Evolutionary conservation across 345 rosid species (phyloP), one percentile per base, ranked within the genome.

Genomic region (Punica granatum): DNA sequence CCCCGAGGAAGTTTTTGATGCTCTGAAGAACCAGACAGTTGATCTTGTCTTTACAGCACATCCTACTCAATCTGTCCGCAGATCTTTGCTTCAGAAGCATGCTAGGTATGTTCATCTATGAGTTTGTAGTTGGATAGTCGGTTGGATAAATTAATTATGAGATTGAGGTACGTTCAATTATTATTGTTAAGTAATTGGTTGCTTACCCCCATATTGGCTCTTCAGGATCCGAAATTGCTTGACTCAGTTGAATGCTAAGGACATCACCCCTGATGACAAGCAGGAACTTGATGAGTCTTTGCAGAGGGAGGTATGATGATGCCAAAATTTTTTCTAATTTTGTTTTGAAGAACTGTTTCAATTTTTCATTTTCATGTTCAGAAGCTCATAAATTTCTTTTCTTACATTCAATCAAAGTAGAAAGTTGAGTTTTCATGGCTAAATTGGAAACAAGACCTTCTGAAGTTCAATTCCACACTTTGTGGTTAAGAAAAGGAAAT

Each of bases 211-310:
- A 21, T 48, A 54, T 1, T 54, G 61, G 26, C 61, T 30, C 77
- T 68, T 46, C 69, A 93, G 95, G 95, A 85, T 94, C 33, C 85
- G 96, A 33, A 78, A 88, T 71, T 88, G 92, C 77, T 81, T 94
- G 81, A 86, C 96, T 2, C 97, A 94, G 76, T 72, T 94, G 74
- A 83, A 88, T 83, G 98, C 97, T 34, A 94, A 91, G 65, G 98
- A 94, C 78, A 89, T 94, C 53, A 89, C 96, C 69, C 98, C 99
- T 48, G 96, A 94, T 77, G 99, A 94, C 76, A 89, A 91, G 76
- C 98, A 89, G 79, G 99, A 94, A 81, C 98, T 94, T 41, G 99
- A 94, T 65, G 99, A 94, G 87, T 97, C 99, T 64, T 79, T 94
- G 32, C 98, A 91, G 65, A 78, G 99, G 75, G 99, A 91, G 97